These are phyloP conservation scores for Collybia sordida DNA, from an alignment of 768 basidiomycete genomes.

Conservation along the genomic window DNA sequence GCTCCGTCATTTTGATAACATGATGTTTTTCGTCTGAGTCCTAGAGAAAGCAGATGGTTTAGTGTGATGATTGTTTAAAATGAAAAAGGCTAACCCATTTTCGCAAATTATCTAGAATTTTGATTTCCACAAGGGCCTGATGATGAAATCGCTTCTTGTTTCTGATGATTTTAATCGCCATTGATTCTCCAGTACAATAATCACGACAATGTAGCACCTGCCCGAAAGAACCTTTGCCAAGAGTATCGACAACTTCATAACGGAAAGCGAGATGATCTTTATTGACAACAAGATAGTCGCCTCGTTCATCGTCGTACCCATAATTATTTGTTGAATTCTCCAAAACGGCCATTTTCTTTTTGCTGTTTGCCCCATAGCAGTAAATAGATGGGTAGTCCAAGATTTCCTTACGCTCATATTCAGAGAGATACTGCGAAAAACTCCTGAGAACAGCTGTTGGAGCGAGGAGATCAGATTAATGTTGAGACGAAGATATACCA, in stretches of 20 bases:
- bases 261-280: conserved; percentile 95
- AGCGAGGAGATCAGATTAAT: conserved; percentile 7
- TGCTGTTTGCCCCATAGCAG: conserved; percentile 74
- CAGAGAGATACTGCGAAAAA: conserved; percentile 73
- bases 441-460: conserved; percentile 62
- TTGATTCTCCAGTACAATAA: conserved; percentile 92
- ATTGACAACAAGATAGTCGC: conserved; percentile 89
- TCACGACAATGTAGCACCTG: conserved; percentile 96
- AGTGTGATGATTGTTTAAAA: neutral
- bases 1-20: conserved; percentile 97
- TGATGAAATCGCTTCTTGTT: conserved; percentile 99
- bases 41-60: conserved; percentile 39
- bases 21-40: conserved; percentile 96
- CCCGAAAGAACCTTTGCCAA: conserved; percentile 98
- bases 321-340: conserved; percentile 82
- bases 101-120: conserved; percentile 92
- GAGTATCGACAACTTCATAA: conserved; percentile 90
- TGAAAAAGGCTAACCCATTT: conserved; percentile 83
- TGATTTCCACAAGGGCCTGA: conserved; percentile 98
- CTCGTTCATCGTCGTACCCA: conserved; percentile 97
- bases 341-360: conserved; percentile 78
- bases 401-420: conserved; percentile 90
- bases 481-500: neutral
- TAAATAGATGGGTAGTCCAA: conserved; percentile 85
- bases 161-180: conserved; percentile 98